These are phyloP conservation scores for Fusarium heterosporum DNA, from an alignment of 2,329 filamentous ascomycete genomes.

Conservation along the genomic window DNA sequence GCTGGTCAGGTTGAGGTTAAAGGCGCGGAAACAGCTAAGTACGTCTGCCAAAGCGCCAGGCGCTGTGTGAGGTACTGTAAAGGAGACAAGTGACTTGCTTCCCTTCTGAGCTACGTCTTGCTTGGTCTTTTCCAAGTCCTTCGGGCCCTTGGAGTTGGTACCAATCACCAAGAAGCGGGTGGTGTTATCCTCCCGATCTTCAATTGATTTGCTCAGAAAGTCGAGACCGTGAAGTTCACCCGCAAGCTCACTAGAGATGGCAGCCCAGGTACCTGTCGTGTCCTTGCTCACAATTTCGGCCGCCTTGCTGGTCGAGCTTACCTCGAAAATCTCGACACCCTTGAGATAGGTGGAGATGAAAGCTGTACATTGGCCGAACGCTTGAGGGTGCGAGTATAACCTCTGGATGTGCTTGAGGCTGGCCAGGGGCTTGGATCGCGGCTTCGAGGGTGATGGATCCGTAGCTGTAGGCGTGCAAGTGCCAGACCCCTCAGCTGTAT, in stretches of 20 bases:
- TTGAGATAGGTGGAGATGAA: slow-evolving; percentile 80
- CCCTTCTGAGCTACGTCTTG: slow-evolving; percentile 44
- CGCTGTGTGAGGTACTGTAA: slow-evolving; percentile 80
- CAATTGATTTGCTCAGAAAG: slow-evolving; percentile 75
- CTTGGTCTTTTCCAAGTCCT: slow-evolving; percentile 45
- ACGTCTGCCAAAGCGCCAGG: slow-evolving; percentile 88
- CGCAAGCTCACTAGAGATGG: slow-evolving; percentile 81
- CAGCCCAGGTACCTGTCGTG: slow-evolving; percentile 71
- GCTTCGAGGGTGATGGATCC: slow-evolving; percentile 58
- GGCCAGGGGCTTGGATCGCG: slow-evolving; percentile 60
- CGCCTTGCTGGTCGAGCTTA: slow-evolving; percentile 85
- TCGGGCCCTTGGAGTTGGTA: slow-evolving; percentile 47
- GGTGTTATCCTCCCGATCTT: slow-evolving; percentile 80
- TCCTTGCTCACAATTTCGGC: slow-evolving; percentile 79
- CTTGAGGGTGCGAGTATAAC: slow-evolving; percentile 94
- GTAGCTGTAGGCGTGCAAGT: slow-evolving; percentile 63
- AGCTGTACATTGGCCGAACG: slow-evolving; percentile 87
- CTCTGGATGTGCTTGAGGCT: slow-evolving; percentile 73
- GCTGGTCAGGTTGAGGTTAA: slow-evolving; percentile 84
- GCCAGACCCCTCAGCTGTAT: slow-evolving; percentile 54
- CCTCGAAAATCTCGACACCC: slow-evolving; percentile 82
- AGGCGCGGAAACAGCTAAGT: slow-evolving; percentile 79
- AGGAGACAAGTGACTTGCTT: slow-evolving; percentile 81
- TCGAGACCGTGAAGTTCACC: slow-evolving; percentile 75
- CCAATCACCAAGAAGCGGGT: slow-evolving; percentile 81